Conservation (phyloP, 2,329 filamentous ascomycete species). For the Cladophialophora bantiana region DNA sequence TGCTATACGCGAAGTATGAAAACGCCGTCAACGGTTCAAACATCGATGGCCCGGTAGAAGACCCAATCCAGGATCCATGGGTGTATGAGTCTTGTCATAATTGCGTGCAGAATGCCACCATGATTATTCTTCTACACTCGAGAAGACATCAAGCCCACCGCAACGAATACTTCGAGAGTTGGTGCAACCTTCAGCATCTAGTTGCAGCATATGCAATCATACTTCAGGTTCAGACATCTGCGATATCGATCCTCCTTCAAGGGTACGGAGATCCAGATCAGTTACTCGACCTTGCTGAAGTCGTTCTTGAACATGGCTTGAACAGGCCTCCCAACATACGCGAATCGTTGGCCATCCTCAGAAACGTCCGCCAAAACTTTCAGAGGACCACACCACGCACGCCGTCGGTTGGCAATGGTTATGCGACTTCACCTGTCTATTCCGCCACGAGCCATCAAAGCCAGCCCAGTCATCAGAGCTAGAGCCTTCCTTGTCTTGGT, state of each 20-base stretch:
- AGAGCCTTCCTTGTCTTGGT: neutral
- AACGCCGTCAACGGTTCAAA: constrained; percentile 10
- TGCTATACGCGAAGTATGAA: constrained; percentile 14
- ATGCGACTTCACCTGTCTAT: constrained; percentile 18
- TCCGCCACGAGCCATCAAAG: constrained; percentile 12
- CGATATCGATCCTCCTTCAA: constrained; percentile 21
- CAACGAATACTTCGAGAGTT: constrained; percentile 21
- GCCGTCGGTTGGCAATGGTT: neutral
- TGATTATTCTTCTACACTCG: constrained; percentile 22
- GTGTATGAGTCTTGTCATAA: constrained; percentile 25
- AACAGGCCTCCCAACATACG: constrained; percentile 16
- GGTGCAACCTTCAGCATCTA: constrained; percentile 22
- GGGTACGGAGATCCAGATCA: constrained; percentile 14
- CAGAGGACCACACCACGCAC: constrained; percentile 8
- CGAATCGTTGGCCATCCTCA: constrained; percentile 17
- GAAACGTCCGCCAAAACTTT: constrained; percentile 19
- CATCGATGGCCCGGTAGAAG: neutral
- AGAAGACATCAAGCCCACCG: constrained; percentile 5
- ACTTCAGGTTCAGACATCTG: constrained; percentile 22
- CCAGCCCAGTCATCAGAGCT: neutral
- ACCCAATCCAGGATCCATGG: constrained; percentile 19
- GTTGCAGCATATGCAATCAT: constrained; percentile 24
- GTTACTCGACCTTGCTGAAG: constrained; percentile 18
- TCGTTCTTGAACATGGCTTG: constrained; percentile 15
- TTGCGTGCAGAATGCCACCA: constrained; percentile 22